Evolutionary conservation across 2,329 filamentous ascomycete genomes (phyloP).

Genomic region (Colletotrichum graminicola): DNA sequence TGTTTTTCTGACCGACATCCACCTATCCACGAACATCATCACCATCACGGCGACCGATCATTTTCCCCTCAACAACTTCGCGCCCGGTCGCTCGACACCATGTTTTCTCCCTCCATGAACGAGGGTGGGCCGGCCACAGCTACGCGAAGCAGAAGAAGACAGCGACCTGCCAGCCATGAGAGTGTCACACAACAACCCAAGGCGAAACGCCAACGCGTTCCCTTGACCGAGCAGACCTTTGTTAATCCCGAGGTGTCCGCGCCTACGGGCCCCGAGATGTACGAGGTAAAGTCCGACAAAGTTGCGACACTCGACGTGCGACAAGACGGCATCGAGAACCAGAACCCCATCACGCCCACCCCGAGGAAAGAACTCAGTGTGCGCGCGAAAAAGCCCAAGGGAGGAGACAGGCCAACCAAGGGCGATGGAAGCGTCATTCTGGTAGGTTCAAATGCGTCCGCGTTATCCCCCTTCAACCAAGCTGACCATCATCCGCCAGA

Average conservation of each 20-base stretch:
- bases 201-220: conserved; percentile 72
- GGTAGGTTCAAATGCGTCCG: conserved; percentile 59
- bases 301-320: conserved; percentile 58
- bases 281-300: conserved; percentile 68
- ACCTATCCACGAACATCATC: conserved; percentile 30
- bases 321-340: conserved; percentile 61
- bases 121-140: conserved; percentile 67
- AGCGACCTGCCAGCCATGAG: conserved; percentile 69
- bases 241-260: conserved; percentile 60
- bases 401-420: conserved; percentile 73
- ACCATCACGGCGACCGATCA: conserved; percentile 35
- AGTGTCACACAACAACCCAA: conserved; percentile 69
- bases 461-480: conserved; percentile 18
- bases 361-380: conserved; percentile 68
- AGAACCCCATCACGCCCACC: conserved; percentile 47
- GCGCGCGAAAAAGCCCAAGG: conserved; percentile 72
- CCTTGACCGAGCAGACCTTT: conserved; percentile 69
- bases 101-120: conserved; percentile 70
- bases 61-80: conserved; percentile 14
- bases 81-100: conserved; percentile 50
- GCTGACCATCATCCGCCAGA: conserved; percentile 62
- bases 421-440: conserved; percentile 76
- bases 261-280: conserved; percentile 60
- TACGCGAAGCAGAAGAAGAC: conserved; percentile 71
- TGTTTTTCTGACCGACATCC: conserved; percentile 39